phyloP scores from a whole-genome alignment of 441 rosid genomes.

The Pelargonium australe region DNA sequence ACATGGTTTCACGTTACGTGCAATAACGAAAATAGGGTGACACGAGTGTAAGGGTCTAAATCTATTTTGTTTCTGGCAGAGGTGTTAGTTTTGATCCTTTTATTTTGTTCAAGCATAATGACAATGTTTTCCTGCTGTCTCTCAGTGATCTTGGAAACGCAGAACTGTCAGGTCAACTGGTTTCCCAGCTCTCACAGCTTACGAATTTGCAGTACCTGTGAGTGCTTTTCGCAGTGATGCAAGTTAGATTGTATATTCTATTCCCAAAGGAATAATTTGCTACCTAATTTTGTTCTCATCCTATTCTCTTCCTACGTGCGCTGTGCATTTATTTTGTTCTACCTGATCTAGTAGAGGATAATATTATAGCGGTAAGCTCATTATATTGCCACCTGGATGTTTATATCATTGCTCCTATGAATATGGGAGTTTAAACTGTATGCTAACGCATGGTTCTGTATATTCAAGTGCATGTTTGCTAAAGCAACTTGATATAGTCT shows the following conservation, averaged over 20 bases:
- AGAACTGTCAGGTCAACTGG: slow-evolving; percentile 79
- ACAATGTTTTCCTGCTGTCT: slow-evolving; percentile 8
- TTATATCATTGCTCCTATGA: too few relatives aligned
- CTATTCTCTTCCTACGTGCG: background rate
- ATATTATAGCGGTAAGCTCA: background rate
- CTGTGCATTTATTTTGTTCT: background rate
- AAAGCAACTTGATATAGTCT: too few relatives aligned
- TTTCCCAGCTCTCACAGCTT: slow-evolving; percentile 80
- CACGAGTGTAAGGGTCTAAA: slow-evolving; percentile 60
- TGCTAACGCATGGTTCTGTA: background rate
- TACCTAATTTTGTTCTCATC: background rate
- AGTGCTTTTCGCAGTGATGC: slow-evolving; percentile 22
- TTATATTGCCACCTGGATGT: background rate
- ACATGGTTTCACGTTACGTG: slow-evolving; percentile 99
- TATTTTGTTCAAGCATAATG: background rate
- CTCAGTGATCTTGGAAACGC: slow-evolving; percentile 92
- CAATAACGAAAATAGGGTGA: slow-evolving; percentile 86
- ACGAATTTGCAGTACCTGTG: slow-evolving; percentile 88
- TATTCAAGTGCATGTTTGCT: too few relatives aligned
- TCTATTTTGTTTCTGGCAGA: slow-evolving; percentile 7
- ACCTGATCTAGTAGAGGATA: background rate
- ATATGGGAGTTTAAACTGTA: too few relatives aligned
- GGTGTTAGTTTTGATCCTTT: background rate
- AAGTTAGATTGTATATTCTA: background rate
- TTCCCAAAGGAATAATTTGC: background rate